Evolutionary conservation across 169 alveolate genomes (phyloP).

Genomic region (Fabrea salina): DNA sequence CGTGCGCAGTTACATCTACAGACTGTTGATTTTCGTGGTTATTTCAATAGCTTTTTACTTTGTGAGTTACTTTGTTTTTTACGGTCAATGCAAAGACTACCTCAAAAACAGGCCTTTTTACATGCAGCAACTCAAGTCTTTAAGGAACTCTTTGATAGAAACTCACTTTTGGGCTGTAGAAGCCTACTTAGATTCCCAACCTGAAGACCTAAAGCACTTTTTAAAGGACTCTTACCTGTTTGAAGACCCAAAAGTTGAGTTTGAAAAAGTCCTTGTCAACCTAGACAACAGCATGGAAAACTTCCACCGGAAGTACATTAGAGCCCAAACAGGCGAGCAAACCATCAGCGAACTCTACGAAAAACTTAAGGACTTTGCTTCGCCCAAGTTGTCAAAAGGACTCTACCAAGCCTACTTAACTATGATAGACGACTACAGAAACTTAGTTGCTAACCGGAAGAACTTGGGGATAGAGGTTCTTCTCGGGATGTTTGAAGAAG

Average conservation of each 20-base stretch:
- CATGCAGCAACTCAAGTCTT: background rate
- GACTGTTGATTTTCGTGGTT: background rate
- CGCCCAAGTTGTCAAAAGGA: background rate
- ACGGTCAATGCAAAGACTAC: background rate
- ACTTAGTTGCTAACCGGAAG: background rate
- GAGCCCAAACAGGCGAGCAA: background rate
- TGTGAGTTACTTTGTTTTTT: background rate
- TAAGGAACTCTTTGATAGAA: background rate
- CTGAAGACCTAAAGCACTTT: background rate
- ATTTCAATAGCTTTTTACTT: background rate
- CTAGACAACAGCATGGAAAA: background rate
- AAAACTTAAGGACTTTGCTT: background rate
- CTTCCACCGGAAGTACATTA: background rate
- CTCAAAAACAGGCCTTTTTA: background rate
- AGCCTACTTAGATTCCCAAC: background rate
- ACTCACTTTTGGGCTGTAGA: background rate
- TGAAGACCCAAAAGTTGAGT: background rate
- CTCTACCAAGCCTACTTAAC: background rate
- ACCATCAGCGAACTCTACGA: background rate
- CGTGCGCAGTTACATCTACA: background rate
- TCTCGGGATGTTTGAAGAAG: background rate
- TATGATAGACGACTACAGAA: background rate
- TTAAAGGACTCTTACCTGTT: background rate
- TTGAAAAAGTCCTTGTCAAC: background rate
- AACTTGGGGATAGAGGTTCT: background rate